Evolutionary conservation across 1,284 basidiomycete genomes (phyloP), one percentile per base, ranked within the genome.

Genomic region (Leccinum variabile): DNA sequence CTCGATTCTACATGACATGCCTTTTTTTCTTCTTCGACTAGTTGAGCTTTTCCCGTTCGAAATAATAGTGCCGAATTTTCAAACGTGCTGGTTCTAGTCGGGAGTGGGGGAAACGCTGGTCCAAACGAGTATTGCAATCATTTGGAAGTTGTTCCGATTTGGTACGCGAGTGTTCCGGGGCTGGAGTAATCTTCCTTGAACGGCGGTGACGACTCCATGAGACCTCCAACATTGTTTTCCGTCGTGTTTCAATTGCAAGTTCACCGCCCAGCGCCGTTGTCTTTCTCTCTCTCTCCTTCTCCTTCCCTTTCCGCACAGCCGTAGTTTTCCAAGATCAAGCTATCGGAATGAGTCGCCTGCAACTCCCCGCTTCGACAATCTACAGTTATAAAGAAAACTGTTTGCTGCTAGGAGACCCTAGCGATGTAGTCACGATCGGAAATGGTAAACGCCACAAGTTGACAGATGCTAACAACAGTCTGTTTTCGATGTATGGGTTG

Each of bases 381-480:
- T 63, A 63, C 52, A 49, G 13, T 49, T 16, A 25, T 25, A 49
- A 22, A 25, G 46, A 49, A 25, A 49, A 49, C 11, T 13, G 22
- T 22, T 8, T 8, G 46, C 46, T 49, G 44, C 18, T 18, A 46
- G 44, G 44, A 46, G 18, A 46, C n/a, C 18, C 44, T 46, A 22
- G 22, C 6, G 44, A 10, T 49, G 18, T 49, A 22, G 44, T 11
- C 44, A 22, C 18, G 44, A 22, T 46, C 44, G 18, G 41, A 44
- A n/a, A 56, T 16, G 44, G 59, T 46, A 54, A 57, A 54, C 55
- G 60, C 59, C 66, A 63, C 60, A 49, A 22, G 13, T 9, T 57
- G 41, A 56, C 64, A 59, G 59, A 7, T 57, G 28, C 11, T 46
- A 46, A 46, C 18, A 22, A 25, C 13, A 25, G 3, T 30, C 16